Evolutionary conservation across 2,329 filamentous ascomycete species (phyloP), one percentile per base, ranked within the genome.

Genomic region (Penicillium psychrosexuale): DNA sequence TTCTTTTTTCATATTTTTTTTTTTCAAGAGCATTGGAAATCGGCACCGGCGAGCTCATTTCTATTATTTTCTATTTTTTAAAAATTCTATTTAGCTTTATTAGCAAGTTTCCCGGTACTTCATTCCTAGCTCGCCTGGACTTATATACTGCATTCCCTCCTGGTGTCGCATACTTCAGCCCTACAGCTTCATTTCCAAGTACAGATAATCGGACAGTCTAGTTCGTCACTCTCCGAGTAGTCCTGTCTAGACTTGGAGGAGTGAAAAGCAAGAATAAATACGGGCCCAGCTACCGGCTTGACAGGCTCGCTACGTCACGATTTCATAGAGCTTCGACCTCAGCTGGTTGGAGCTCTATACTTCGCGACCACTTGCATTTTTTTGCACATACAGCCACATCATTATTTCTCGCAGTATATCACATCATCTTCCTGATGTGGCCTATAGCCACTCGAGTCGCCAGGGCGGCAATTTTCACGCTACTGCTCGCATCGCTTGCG

Each of bases 401-500:
- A 45, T 31, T 8, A 42, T n/a, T 6, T 19, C 15, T 51, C 43
- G 15, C 22, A 49, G 22, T 55, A 54, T 44, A 33, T 8, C 12
- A 51, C 33, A 9, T 31, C 11, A 22, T 55, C 19, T 33, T 39
- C 37, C 45, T 39, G 47, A 72, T 72, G 69, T 61, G 65, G 56
- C 59, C 55, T 44, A 55, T 59, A 58, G 54, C 55, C 53, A 57
- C 60, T 54, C 66, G 56, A 43, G 61, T 62, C 60, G 66, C 69
- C 31, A 57, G 70, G 17, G 67, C 61, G 56, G 68, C 66, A 43
- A 55, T 63, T 22, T 9, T 43, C 31, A 34, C 30, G 3, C 30
- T 50, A 15, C 59, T 67, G 22, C 53, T 75, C 34, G 65, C 62
- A 30, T 62, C 67, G 9, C 55, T 68, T 33, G 68, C 65, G 37